These are phyloP conservation scores for Endothia cerciana DNA, from an alignment of 2,329 filamentous ascomycete species.

Conservation along the genomic window DNA sequence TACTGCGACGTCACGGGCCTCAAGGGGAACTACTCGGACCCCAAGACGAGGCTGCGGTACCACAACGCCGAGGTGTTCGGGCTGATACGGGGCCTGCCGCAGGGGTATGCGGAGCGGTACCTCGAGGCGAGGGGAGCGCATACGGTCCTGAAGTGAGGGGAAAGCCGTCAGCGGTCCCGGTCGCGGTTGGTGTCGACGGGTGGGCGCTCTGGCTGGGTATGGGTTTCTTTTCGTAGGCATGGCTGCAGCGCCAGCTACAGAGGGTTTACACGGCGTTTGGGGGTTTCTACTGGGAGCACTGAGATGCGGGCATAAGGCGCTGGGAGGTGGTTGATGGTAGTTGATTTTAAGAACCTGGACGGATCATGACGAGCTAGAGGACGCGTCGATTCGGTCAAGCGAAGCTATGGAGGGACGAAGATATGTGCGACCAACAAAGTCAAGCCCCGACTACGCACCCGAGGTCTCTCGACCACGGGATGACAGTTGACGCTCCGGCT, in stretches of 20 bases:
- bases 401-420: constrained; percentile 4
- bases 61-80: constrained; percentile 92
- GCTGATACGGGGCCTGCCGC: constrained; percentile 77
- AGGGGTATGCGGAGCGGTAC: constrained; percentile 84
- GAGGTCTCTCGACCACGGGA: constrained; percentile 74
- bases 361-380: background rate
- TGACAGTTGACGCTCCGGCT: constrained; percentile 93
- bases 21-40: constrained; percentile 89
- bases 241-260: constrained; percentile 2
- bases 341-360: background rate
- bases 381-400: background rate
- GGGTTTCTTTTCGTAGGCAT: constrained; percentile 4
- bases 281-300: background rate
- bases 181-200: too few species aligned
- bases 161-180: constrained; percentile 6
- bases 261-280: constrained; percentile 22
- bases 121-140: constrained; percentile 90
- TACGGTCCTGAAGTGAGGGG: constrained; percentile 83
- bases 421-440: constrained; percentile 89
- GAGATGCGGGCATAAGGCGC: background rate
- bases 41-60: constrained; percentile 91
- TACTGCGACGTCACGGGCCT: constrained; percentile 97
- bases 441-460: constrained; percentile 92
- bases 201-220: background rate
- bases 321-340: background rate